phyloP scores from a whole-genome alignment of 2,329 filamentous ascomycete genomes.

The Beauveria australis region DNA sequence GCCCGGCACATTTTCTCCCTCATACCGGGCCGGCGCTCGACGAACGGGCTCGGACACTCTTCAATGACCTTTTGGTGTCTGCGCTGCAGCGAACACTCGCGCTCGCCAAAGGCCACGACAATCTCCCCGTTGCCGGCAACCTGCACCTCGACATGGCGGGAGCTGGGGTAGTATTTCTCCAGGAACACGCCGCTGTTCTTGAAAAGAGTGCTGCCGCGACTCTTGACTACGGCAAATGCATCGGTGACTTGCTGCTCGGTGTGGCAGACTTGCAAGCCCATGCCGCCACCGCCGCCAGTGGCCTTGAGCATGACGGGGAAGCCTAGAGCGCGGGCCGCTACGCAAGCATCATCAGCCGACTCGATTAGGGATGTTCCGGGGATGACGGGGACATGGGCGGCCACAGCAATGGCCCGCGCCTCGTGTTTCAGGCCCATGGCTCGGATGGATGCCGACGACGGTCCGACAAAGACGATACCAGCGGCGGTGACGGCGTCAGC shows the following conservation, averaged over 20 bases:
- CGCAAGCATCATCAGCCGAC: neutral
- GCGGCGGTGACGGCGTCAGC: constrained; percentile 41
- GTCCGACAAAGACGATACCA: constrained; percentile 51
- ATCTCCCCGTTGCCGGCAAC: constrained; percentile 33
- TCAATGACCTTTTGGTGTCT: constrained; percentile 40
- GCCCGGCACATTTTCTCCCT: neutral
- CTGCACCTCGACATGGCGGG: constrained; percentile 37
- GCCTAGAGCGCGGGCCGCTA: neutral
- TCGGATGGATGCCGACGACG: constrained; percentile 42
- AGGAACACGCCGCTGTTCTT: constrained; percentile 24
- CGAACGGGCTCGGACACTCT: constrained; percentile 19
- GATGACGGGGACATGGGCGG: constrained; percentile 34
- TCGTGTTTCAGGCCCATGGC: constrained; percentile 52
- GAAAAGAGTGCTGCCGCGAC: constrained; percentile 12
- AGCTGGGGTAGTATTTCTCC: constrained; percentile 28
- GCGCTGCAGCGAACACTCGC: constrained; percentile 38
- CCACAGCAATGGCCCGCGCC: constrained; percentile 43
- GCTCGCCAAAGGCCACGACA: constrained; percentile 29
- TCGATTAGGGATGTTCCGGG: constrained; percentile 21
- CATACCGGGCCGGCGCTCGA: neutral
- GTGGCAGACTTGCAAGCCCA: constrained; percentile 14
- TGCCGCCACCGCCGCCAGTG: constrained; percentile 34
- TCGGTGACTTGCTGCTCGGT: neutral
- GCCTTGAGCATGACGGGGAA: constrained; percentile 30
- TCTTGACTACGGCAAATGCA: neutral